phyloP scores from a whole-genome alignment of 352 stramenopile genomes.

The Phytopythium oedochilum region DNA sequence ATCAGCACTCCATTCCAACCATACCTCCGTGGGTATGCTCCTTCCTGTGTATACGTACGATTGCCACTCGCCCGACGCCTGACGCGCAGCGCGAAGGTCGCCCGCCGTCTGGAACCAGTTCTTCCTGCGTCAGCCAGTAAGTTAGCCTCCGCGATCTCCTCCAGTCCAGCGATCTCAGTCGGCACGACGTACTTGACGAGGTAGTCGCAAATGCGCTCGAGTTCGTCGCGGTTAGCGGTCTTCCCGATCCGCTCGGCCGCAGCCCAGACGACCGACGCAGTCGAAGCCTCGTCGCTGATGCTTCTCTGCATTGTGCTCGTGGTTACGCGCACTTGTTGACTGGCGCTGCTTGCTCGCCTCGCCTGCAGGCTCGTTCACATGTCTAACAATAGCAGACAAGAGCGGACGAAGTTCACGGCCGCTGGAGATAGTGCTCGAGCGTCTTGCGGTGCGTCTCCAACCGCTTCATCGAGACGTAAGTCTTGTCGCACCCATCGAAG shows the following conservation, averaged over 20 bases:
- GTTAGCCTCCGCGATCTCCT: no score
- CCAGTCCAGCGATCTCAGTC: no score
- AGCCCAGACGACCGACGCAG: conserved; percentile 41
- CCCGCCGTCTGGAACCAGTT: conserved; percentile 66
- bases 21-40: no score
- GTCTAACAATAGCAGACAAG: conserved; percentile 2
- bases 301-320: conserved; percentile 12
- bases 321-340: not conserved
- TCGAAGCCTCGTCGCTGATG: conserved; percentile 28
- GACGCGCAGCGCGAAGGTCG: conserved; percentile 39
- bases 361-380: no score
- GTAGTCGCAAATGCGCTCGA: conserved; percentile 58
- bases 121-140: conserved; percentile 22
- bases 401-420: not conserved
- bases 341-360: not conserved
- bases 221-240: conserved; percentile 30
- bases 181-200: conserved; percentile 40
- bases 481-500: conserved; percentile 26
- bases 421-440: conserved; percentile 2
- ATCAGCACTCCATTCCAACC: not conserved
- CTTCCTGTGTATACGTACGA: conserved; percentile 22
- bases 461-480: conserved; percentile 31
- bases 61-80: conserved; percentile 42
- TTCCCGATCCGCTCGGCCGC: conserved; percentile 56
- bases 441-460: conserved; percentile 28